Conservation (phyloP, 106 monocot species). For the Dioscorea dumetorum region DNA sequence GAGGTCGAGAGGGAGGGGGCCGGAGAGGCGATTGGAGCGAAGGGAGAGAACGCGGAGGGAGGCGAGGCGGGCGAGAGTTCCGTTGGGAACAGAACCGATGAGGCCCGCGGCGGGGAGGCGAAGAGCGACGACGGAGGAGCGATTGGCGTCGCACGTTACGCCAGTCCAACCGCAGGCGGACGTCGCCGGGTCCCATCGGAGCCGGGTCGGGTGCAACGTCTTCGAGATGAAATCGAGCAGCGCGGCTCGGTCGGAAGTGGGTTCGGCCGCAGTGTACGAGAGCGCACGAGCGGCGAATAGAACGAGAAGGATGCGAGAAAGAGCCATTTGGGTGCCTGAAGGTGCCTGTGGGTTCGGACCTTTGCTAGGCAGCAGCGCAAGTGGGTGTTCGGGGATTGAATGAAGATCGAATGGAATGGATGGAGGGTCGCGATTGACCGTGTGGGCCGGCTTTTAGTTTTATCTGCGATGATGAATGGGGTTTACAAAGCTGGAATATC, state of each 20-base stretch:
- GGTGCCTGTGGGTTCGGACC: too few species aligned
- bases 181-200: slow-evolving; percentile 34
- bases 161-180: slow-evolving; percentile 62
- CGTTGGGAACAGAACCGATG: slow-evolving; percentile 5
- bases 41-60: neutral
- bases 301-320: too few species aligned
- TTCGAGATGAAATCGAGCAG: slow-evolving; percentile 40
- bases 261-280: slow-evolving; percentile 12
- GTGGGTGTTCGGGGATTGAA: too few species aligned
- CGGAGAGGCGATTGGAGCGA: neutral
- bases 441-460: too few species aligned
- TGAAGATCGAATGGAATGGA: too few species aligned
- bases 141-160: slow-evolving; percentile 41
- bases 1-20: neutral
- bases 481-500: too few species aligned
- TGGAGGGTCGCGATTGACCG: too few species aligned
- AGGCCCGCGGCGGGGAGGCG: slow-evolving; percentile 24
- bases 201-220: slow-evolving; percentile 27
- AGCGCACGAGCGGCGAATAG: too few species aligned
- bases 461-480: too few species aligned
- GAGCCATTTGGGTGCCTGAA: too few species aligned
- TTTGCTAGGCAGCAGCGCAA: too few species aligned
- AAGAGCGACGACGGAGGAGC: slow-evolving; percentile 34
- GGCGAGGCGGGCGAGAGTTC: neutral
- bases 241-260: slow-evolving; percentile 27